Base-by-base conservation (phyloP, 306 rosid genomes). In the Acacia melanoxylon region DNA sequence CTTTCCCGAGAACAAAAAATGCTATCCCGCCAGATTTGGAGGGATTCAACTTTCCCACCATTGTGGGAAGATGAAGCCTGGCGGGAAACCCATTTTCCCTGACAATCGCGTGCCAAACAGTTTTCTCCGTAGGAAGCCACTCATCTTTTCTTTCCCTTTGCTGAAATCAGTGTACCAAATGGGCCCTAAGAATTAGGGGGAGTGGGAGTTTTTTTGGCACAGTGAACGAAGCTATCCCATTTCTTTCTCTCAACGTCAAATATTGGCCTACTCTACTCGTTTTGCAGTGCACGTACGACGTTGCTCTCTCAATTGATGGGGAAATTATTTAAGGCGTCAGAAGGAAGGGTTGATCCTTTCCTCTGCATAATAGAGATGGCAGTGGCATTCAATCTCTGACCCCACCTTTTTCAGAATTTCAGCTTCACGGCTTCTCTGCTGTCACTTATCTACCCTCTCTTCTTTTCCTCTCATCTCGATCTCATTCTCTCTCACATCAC, bases 351-450 rank as follows among this genome's bases (percentile, higher is more conserved):
- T 41, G 74, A 56, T 70, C 54, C 33, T 35, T 59, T 69, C 3
- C 62, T 48, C 5, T 87, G 89, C 79, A 85, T 88, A 42, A 91
- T 84, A 78, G 86, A 83, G 89, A 84, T 86, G 88, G 41, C 41
- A 37, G 41, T 6, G 52, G 88, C 95, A 89, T 89, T 92, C 81
- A 90, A 89, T 92, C 80, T 71, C 89, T 90, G 92, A 79, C 79
- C 69, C 82, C 78, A 85, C 80, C 84, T 83, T 74, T 88, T 72
- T 78, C 89, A 86, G 90, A 65, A 66, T 78, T 73, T 86, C 87
- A 76, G 72, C 84, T 72, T 82, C 86, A 76, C 85, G 87, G 91
- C 74, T 58, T 80, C 82, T 68, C 72, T 66, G 2, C 72, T 82
- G 91, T 83, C 86, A 87, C 88, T 82, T 54, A 40, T 19, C 71